Evolutionary conservation across 805 yeast species (phyloP).

Genomic region (Spathaspora boniae): DNA sequence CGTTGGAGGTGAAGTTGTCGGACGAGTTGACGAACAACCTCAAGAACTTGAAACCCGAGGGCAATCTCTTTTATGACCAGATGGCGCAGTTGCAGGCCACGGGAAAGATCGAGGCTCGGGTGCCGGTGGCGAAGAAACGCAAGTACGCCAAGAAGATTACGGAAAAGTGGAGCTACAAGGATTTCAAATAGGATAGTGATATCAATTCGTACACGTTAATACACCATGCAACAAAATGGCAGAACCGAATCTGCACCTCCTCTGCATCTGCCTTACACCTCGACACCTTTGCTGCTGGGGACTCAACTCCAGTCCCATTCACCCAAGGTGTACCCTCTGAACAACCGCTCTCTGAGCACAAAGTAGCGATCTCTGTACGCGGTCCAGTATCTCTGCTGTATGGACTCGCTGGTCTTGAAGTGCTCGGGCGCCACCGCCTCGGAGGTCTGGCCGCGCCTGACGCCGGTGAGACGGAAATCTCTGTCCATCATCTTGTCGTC

Average conservation of each 20-base stretch:
- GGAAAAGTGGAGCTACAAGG: slow-evolving; percentile 92
- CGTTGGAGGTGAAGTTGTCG: slow-evolving; percentile 76
- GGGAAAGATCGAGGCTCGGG: slow-evolving; percentile 85
- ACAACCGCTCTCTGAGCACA: slow-evolving; percentile 44
- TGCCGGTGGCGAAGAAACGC: slow-evolving; percentile 61
- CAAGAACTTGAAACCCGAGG: slow-evolving; percentile 85
- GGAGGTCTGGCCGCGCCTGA: slow-evolving; percentile 63
- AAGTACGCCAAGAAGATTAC: slow-evolving; percentile 72
- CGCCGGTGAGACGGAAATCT: slow-evolving; percentile 75
- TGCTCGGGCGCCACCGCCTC: slow-evolving; percentile 69
- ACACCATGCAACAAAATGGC: background rate
- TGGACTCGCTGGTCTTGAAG: slow-evolving; percentile 53
- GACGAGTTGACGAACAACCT: slow-evolving; percentile 86
- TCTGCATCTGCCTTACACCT: background rate
- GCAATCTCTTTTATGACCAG: slow-evolving; percentile 77
- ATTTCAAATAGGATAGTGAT: slow-evolving; percentile 52
- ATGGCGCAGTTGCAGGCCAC: slow-evolving; percentile 77
- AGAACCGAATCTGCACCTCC: background rate
- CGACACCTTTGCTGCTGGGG: background rate
- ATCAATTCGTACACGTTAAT: background rate
- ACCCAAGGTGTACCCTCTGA: slow-evolving; percentile 44
- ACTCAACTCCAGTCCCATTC: slow-evolving; percentile 33
- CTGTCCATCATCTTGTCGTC: slow-evolving; percentile 58
- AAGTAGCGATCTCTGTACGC: slow-evolving; percentile 47
- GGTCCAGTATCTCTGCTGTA: slow-evolving; percentile 40